A percentile compares a stretch with the other conserved stretches of the same genome.
Conservation (phyloP, 1,284 basidiomycete species). For the Irpex sp. region DNA sequence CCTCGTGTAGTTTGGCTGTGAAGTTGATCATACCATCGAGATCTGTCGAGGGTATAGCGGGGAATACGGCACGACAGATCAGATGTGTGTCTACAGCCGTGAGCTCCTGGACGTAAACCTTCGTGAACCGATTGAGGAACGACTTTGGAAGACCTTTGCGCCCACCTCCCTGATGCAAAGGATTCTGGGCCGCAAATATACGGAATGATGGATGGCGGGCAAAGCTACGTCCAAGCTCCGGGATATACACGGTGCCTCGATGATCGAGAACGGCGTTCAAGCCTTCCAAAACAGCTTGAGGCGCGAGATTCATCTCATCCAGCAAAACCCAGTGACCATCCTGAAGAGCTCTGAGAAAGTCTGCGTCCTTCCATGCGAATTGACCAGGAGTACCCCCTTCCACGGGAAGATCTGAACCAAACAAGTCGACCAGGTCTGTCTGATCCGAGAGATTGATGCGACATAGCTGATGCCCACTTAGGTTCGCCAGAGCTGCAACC, state of each 20-base stretch:
- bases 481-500: conserved; percentile 82
- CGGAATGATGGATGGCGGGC: conserved; percentile 88
- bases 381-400: conserved; percentile 91
- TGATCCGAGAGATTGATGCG: conserved; percentile 99
- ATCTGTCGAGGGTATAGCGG: conserved; percentile 48
- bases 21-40: conserved; percentile 83
- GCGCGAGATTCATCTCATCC: conserved; percentile 98
- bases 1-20: conserved; percentile 73
- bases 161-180: conserved; percentile 93
- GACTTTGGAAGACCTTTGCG: conserved; percentile 97
- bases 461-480: conserved; percentile 78
- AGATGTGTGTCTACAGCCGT: conserved; percentile 75
- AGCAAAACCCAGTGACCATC: conserved; percentile 95
- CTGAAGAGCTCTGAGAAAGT: conserved; percentile 92
- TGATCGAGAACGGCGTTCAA: conserved; percentile 97
- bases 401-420: conserved; percentile 94
- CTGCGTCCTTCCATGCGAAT: conserved; percentile 97
- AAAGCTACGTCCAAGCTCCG: conserved; percentile 92
- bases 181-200: conserved; percentile 98
- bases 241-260: conserved; percentile 92
- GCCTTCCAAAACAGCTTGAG: conserved; percentile 95
- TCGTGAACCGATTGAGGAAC: conserved; percentile 97
- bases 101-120: conserved; percentile 92
- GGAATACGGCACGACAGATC: conserved; percentile 79
- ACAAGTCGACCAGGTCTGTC: conserved; percentile 95